These are phyloP conservation scores for Protoeuglena noctilucae DNA, from an alignment of 139 green algal genomes.

Conservation along the genomic window DNA sequence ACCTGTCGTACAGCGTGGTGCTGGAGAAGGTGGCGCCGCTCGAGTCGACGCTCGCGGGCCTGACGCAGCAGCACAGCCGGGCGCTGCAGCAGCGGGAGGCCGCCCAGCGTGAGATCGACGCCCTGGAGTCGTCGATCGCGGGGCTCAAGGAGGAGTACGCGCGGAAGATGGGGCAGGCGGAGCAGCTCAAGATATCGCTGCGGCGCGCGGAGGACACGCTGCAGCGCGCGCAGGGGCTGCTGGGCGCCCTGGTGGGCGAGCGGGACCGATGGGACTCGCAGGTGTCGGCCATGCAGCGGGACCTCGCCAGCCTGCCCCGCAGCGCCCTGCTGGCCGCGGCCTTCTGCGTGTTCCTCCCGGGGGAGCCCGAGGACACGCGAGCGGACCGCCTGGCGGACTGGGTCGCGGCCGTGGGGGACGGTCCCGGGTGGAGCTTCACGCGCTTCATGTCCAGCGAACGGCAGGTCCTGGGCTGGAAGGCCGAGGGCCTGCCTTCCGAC, in stretches of 20 bases:
- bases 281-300: conserved; percentile 20
- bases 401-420: conserved; percentile 6
- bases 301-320: conserved; percentile 29
- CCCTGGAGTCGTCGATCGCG: conserved; percentile 35
- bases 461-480: conserved; percentile 60
- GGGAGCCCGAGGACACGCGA: conserved; percentile 32
- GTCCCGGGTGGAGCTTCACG: conserved; percentile 24
- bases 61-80: conserved; percentile 15
- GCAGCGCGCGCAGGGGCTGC: conserved; percentile 33
- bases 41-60: conserved; percentile 31
- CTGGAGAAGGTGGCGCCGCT: conserved; percentile 44
- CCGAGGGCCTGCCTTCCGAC: conserved; percentile 47
- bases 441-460: conserved; percentile 48
- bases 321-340: conserved; percentile 30
- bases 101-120: conserved; percentile 26
- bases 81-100: conserved; percentile 34
- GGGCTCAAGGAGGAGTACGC: conserved; percentile 52
- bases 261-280: conserved; percentile 46
- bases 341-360: conserved; percentile 46
- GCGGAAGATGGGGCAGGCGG: conserved; percentile 43
- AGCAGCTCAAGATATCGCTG: conserved; percentile 38
- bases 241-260: conserved; percentile 54
- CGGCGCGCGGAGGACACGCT: conserved; percentile 49
- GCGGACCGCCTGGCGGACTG: conserved; percentile 9
- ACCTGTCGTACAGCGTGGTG: conserved; percentile 29